Evolutionary conservation across 768 basidiomycete genomes (phyloP), one percentile per base, ranked within the genome.

Genomic region (Tylopilus sp.): DNA sequence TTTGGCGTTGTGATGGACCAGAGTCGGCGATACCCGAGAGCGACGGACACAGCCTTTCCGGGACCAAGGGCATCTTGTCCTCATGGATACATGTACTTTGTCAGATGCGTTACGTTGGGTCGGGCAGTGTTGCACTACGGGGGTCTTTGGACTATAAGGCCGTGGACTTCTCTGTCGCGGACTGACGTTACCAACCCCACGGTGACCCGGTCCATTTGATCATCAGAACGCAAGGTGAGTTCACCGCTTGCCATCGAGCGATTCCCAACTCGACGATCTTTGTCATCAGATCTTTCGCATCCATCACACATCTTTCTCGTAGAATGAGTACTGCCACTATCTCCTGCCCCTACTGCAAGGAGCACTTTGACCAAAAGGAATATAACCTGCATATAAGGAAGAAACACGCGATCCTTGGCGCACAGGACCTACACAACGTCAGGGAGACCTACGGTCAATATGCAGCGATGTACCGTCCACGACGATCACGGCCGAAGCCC

Each of bases 11-110:
- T 67, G 52, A 25, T 52, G 43, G 25, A 10, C n/a, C 21, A n/a
- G n/a, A n/a, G n/a, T 42, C 64, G 63, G 63, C 8, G 52, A 58
- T 28, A 19, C 21, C 66, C 63, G 61, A 17, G 19, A 11, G 48
- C 12, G 22, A 41, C 31, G 14, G 4, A 16, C 22, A 6, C 13
- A 24, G 6, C 40, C 16, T 41, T 41, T 14, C 6, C 25, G 24
- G 19, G 22, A 26, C 22, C n/a, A n/a, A 17, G 26, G 22, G 19
- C n/a, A 13, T 33, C n/a, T 58, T 44, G 10, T 53, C 14, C 24
- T 31, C 21, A 21, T 44, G 45, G 30, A 42, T n/a, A n/a, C n/a
- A n/a, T n/a, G n/a, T 45, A 26, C 55, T 9, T 58, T 38, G 10
- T 29, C 28, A 16, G 16, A 17, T 7, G n/a, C n/a, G 25, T 24